phyloP scores from a whole-genome alignment of 176 grass and related monocot species.

The Thinopyrum elongatum region DNA sequence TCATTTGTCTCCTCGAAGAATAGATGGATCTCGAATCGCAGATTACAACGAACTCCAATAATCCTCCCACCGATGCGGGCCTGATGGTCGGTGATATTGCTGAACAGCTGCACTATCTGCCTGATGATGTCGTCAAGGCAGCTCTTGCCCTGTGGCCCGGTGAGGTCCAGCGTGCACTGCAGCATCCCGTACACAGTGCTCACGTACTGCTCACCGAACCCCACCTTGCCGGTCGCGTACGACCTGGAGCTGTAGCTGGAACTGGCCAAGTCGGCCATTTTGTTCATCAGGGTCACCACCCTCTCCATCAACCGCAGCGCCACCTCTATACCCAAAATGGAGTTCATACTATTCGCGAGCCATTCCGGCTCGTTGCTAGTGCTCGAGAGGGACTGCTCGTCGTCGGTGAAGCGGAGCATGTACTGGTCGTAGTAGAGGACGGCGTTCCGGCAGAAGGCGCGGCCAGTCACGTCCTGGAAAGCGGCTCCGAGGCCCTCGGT shows the following conservation, averaged over 20 bases:
- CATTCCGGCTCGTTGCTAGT: neutral
- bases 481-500: neutral
- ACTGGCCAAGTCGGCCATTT: neutral
- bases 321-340: neutral
- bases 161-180: conserved; percentile 36
- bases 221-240: conserved; percentile 24
- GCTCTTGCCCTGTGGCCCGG: neutral
- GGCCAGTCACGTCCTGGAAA: neutral
- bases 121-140: conserved; percentile 26
- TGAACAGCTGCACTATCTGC: neutral
- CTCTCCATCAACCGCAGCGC: neutral
- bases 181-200: neutral
- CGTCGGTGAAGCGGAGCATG: conserved; percentile 35
- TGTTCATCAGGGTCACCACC: neutral
- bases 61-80: too few relatives aligned
- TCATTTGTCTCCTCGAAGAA: too few relatives aligned
- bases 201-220: neutral
- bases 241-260: neutral
- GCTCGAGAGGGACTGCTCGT: neutral
- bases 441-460: neutral
- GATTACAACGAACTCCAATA: too few relatives aligned
- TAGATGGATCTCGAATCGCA: too few relatives aligned
- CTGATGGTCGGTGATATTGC: too few relatives aligned
- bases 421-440: conserved; percentile 32
- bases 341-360: too few relatives aligned